Base-by-base conservation (phyloP, 2,329 filamentous ascomycete genomes). In the Xylariaceae sp. region DNA sequence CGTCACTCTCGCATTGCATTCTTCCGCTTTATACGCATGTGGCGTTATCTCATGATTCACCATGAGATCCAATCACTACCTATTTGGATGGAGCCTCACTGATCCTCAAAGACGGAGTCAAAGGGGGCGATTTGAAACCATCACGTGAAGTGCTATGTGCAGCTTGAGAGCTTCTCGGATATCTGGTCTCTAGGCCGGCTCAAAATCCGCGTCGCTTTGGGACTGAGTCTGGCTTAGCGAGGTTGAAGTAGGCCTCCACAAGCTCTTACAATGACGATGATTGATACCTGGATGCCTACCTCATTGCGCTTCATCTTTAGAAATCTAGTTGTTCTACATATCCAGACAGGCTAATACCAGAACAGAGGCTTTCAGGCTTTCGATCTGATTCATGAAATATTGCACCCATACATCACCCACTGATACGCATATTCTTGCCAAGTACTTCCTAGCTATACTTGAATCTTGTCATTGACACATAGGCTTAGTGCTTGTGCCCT, bases 11-110 rank as follows among this genome's bases (percentile, higher is more conserved):
- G 34, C 33, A 39, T 41, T 37, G 11, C 9, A 45, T 54, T 17
- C n/a, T 46, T 17, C 29, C 12, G 17, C 28, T 46, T 37, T 14
- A 24, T 37, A 46, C 17, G 23, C 17, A 37, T 28, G 46, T 34
- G 29, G 36, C 16, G 29, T 21, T 19, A 44, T 33, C 19, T 52
- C 41, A 45, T 23, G 47, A 44, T 44, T 48, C 46, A 40, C n/a
- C 17, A 17, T 14, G 29, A 52, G 36, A 47, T 14, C 29, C 21
- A 39, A 31, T 26, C 14, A 23, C 14, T 33, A 14, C n/a, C n/a
- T n/a, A 48, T 29, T 26, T 39, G 29, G 55, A 34, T 39, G 36
- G 56, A 17, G 23, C 26, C 17, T 17, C 19, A 40, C 31, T 37
- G 6, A 21, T 23, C 17, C 9, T 43, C 6, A 16, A 34, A 14